Conservation (phyloP, 106 monocot species). For the Allium sativum region DNA sequence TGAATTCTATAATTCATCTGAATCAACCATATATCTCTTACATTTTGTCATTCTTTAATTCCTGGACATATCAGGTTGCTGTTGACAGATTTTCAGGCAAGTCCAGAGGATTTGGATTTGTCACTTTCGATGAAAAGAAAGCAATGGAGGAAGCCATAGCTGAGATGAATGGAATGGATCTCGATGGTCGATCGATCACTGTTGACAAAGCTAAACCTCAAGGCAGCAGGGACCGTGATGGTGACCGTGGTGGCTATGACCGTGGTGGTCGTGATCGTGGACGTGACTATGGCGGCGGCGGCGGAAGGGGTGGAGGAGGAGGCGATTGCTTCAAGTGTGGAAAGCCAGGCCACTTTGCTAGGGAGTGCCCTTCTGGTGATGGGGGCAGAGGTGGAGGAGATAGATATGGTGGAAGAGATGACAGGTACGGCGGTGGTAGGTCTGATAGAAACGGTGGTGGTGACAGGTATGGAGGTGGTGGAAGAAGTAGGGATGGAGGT, state of each 20-base stretch:
- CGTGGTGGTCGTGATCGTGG: slow-evolving; percentile 24
- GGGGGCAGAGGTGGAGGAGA: slow-evolving; percentile 46
- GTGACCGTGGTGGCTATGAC: slow-evolving; percentile 39
- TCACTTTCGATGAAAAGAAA: slow-evolving; percentile 60
- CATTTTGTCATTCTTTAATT: not conserved
- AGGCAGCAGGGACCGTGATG: slow-evolving; percentile 33
- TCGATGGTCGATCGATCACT: slow-evolving; percentile 77
- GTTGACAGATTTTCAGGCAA: slow-evolving; percentile 70
- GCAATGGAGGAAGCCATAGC: slow-evolving; percentile 89
- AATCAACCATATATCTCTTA: not conserved
- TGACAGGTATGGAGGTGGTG: slow-evolving; percentile 26
- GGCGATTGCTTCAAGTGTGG: slow-evolving; percentile 87
- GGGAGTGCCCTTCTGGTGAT: slow-evolving; percentile 85
- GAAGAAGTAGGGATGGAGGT: slow-evolving; percentile 40
- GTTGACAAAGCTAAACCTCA: slow-evolving; percentile 85
- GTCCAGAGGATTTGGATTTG: slow-evolving; percentile 90
- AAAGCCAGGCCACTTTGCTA: slow-evolving; percentile 88
- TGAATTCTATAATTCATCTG: not conserved
- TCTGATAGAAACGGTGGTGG: slow-evolving; percentile 35
- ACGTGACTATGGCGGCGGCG: slow-evolving; percentile 15
- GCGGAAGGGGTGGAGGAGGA: slow-evolving; percentile 18
- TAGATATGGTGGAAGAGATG: slow-evolving; percentile 13
- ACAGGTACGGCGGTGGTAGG: slow-evolving; percentile 40
- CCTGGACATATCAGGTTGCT: slow-evolving; percentile 40
- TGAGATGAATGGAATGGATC: slow-evolving; percentile 70